phyloP scores from a whole-genome alignment of 2,329 filamentous ascomycete genomes.

The Aspergillus hiratsukae region DNA sequence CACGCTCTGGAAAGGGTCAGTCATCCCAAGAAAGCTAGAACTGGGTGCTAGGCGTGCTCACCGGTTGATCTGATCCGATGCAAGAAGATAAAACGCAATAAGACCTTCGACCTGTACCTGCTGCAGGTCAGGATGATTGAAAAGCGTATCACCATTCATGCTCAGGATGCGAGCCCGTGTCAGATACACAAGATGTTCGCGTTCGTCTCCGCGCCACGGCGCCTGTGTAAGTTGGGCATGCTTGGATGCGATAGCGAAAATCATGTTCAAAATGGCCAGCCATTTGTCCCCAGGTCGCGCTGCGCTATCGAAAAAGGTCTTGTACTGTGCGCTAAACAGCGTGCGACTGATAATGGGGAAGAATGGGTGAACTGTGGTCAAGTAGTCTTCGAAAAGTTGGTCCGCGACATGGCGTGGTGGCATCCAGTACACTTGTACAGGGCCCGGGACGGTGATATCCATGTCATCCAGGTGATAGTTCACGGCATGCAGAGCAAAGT shows the following conservation, averaged over 20 bases:
- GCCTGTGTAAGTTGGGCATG: constrained; percentile 41
- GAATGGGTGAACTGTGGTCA: constrained; percentile 40
- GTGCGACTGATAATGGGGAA: constrained; percentile 43
- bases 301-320: constrained; percentile 33
- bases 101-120: constrained; percentile 43
- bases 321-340: constrained; percentile 39
- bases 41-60: constrained; percentile 16
- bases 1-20: constrained; percentile 31
- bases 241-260: constrained; percentile 43
- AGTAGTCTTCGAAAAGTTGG: constrained; percentile 39
- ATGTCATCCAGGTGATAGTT: constrained; percentile 45
- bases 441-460: constrained; percentile 36
- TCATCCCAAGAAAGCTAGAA: not conserved
- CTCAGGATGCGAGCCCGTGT: constrained; percentile 41
- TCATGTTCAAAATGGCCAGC: constrained; percentile 44
- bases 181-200: constrained; percentile 43
- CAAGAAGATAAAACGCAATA: constrained; percentile 41
- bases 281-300: constrained; percentile 37
- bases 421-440: constrained; percentile 40
- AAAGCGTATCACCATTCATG: constrained; percentile 40
- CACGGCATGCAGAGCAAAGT: constrained; percentile 30
- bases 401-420: constrained; percentile 39
- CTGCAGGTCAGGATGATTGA: constrained; percentile 43
- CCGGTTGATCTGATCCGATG: constrained; percentile 43
- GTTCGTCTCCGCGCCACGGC: constrained; percentile 38